These are phyloP conservation scores for Lactarius vividus DNA, from an alignment of 768 basidiomycete genomes.

Conservation along the genomic window DNA sequence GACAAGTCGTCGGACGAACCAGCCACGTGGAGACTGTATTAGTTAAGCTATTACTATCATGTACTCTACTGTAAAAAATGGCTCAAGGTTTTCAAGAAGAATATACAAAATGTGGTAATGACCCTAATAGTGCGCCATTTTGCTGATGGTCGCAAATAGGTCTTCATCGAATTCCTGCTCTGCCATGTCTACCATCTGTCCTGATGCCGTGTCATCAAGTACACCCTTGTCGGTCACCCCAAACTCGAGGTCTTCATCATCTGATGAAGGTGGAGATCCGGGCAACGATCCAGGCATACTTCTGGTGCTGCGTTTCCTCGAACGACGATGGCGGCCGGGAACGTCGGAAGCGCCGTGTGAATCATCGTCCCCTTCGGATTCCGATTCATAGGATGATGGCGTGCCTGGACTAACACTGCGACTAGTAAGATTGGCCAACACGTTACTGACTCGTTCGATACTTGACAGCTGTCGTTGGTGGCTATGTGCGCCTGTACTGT, in stretches of 20 bases:
- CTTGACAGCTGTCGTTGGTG: conserved; percentile 73
- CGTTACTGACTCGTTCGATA: conserved; percentile 65
- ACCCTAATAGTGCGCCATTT: neutral
- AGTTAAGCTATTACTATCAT: neutral
- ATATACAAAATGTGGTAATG: neutral
- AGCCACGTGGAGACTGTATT: neutral
- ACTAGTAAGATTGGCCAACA: conserved; percentile 49
- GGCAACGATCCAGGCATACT: conserved; percentile 85
- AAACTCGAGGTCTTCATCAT: conserved; percentile 48
- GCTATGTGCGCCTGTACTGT: conserved; percentile 28
- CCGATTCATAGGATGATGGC: conserved; percentile 51
- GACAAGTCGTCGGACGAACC: too few species aligned
- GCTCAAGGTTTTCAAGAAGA: too few species aligned
- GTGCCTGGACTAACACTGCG: conserved; percentile 46
- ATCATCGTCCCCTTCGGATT: conserved; percentile 45
- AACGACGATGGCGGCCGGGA: conserved; percentile 40
- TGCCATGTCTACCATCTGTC: conserved; percentile 59
- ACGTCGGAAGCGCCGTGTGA: conserved; percentile 39
- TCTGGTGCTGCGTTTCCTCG: conserved; percentile 61
- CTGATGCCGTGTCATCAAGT: conserved; percentile 36
- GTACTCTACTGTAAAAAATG: neutral
- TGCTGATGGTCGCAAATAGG: conserved; percentile 46
- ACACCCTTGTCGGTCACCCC: conserved; percentile 32
- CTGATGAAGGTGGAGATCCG: conserved; percentile 33
- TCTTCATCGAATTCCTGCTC: conserved; percentile 80